These are phyloP conservation scores for Schizonepeta tenuifolia DNA, from an alignment of 257 asterid genomes.

Conservation along the genomic window DNA sequence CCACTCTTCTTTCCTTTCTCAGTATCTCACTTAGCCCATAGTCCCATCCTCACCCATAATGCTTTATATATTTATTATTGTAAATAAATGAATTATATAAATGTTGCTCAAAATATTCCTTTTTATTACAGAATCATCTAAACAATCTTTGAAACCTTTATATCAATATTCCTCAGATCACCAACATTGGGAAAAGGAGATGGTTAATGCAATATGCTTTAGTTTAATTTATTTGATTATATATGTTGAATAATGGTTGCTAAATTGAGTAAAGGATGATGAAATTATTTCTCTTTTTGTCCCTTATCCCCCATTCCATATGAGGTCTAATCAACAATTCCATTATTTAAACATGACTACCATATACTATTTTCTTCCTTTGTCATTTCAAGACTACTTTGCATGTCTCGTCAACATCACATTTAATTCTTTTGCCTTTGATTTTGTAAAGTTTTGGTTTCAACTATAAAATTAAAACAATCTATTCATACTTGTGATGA, in stretches of 20 bases:
- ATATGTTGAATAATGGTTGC: not conserved
- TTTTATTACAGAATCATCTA: not conserved
- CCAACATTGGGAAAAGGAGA: not conserved
- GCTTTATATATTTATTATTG: not conserved
- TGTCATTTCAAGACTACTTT: constrained; percentile 36
- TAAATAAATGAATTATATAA: not conserved
- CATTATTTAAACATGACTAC: constrained; percentile 30
- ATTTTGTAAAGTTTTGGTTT: constrained; percentile 9
- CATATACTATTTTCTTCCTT: too few species aligned
- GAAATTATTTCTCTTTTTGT: constrained; percentile 1
- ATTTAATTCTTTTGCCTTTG: constrained; percentile 28
- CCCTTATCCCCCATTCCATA: constrained; percentile 29
- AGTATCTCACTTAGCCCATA: not conserved
- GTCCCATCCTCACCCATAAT: constrained; percentile 29
- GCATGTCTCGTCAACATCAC: constrained; percentile 46
- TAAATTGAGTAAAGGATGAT: constrained; percentile 15
- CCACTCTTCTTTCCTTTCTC: constrained; percentile 31
- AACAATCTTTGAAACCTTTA: not conserved
- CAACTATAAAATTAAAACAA: constrained; percentile 26
- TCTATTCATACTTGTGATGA: constrained; percentile 19
- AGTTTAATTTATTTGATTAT: not conserved
- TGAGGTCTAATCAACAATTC: constrained; percentile 27
- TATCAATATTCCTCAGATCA: not conserved
- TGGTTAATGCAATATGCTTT: not conserved
- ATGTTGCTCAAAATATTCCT: not conserved